Base-by-base conservation (phyloP, 1,284 basidiomycete species). In the Tilletia walkeri region DNA sequence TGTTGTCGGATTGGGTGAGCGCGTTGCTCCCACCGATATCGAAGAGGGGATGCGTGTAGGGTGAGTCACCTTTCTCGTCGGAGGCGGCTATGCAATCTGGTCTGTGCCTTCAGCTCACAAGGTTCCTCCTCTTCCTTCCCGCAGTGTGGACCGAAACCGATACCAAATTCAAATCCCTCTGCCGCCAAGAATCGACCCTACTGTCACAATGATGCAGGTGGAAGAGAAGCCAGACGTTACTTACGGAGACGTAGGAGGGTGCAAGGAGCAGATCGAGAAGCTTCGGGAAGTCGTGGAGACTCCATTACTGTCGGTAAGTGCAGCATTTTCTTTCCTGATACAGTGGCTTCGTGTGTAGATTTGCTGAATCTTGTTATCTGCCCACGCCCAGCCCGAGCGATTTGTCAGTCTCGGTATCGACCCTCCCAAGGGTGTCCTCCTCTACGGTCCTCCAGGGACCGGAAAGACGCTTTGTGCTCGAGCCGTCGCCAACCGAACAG, bases 161-260 rank as follows among this genome's bases (percentile, higher is more conserved):
- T 99, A 99, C 84, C 95, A 98, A 85, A 99, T 99, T 76, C 94
- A 97, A 86, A 98, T 99, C 76, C 96, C 96, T n/a, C 86, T 99
- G n/a, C 96, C 96, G 56, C 96, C 96, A 49, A 97, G 96, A 87
- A 99, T 99, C 78, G 96, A 99, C 84, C 94, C 96, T 2, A 96
- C 94, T 0, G 96, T 99, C 3, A 99, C 96, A 16, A 98, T 99
- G 95, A 99, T 99, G 96, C 95, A 99, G 85, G 95, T 99, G 61
- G 95, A 99, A 85, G 95, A 99, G 86, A 95, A 98, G 84, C 95
- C 95, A 0, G 95, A 98, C 80, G 94, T 99, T 66, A 98, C 95
- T 2, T 99, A 99, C 84, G 94, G 94, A 9, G 96, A 99, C 81
- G 89, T 99, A 69, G 96, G 96, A 77, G 96, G 96, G 9, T 98